These are phyloP conservation scores for Cladosporium sp. DNA, from an alignment of 2,329 filamentous ascomycete genomes.

Conservation along the genomic window DNA sequence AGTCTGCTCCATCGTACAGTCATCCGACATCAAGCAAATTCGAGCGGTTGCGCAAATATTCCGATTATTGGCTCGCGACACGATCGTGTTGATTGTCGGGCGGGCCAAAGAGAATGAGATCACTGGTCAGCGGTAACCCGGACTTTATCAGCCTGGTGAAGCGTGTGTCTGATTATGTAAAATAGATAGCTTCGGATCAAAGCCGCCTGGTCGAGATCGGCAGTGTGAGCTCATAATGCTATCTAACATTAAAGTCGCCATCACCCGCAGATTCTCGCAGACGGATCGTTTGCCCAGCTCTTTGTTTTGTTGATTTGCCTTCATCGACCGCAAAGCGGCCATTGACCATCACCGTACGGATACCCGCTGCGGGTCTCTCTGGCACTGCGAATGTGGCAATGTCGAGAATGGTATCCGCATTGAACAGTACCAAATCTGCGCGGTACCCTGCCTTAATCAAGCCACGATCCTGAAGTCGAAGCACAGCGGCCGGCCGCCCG, in stretches of 20 bases:
- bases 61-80: neutral
- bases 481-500: slow-evolving; percentile 26
- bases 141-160: neutral
- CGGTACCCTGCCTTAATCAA: slow-evolving; percentile 28
- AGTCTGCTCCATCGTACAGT: neutral
- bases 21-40: neutral
- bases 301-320: slow-evolving; percentile 23
- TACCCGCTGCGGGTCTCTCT: slow-evolving; percentile 29
- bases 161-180: neutral
- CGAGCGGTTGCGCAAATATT: neutral
- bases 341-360: slow-evolving; percentile 31
- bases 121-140: neutral
- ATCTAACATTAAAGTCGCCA: slow-evolving; percentile 21
- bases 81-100: neutral
- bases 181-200: neutral
- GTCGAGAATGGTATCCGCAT: slow-evolving; percentile 28
- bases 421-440: slow-evolving; percentile 32
- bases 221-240: neutral
- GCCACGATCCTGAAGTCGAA: slow-evolving; percentile 28
- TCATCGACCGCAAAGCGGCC: slow-evolving; percentile 30
- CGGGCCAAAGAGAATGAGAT: neutral
- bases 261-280: slow-evolving; percentile 10
- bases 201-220: neutral
- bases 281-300: slow-evolving; percentile 29
- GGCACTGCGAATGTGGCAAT: slow-evolving; percentile 31